These are phyloP conservation scores for Leccinum uliginosum DNA, from an alignment of 768 basidiomycete genomes.

Conservation along the genomic window DNA sequence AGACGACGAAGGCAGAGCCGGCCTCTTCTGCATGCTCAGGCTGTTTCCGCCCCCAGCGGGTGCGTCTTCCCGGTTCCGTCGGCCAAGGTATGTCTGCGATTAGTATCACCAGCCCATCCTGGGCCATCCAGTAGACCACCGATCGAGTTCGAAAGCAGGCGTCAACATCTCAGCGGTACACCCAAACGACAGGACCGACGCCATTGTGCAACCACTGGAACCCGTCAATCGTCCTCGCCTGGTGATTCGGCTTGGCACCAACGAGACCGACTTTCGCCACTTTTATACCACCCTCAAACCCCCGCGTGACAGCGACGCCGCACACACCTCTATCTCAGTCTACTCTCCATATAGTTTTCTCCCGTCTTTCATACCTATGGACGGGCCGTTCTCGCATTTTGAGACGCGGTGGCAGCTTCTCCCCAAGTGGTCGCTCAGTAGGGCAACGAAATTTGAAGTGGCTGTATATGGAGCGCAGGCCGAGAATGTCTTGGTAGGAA, in stretches of 20 bases:
- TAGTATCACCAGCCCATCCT: background rate
- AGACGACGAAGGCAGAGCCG: conserved; percentile 17
- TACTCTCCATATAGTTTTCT: conserved; percentile 44
- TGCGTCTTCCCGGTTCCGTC: background rate
- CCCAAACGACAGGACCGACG: background rate
- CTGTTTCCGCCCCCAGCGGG: background rate
- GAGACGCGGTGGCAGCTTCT: conserved; percentile 42
- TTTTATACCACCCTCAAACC: conserved; percentile 44
- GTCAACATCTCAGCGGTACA: conserved; percentile 9
- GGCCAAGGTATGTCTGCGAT: background rate
- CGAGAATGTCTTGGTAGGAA: conserved; percentile 62
- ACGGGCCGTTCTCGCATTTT: no score
- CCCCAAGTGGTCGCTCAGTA: conserved; percentile 50
- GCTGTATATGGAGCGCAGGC: conserved; percentile 54
- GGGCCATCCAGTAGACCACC: conserved; percentile 8
- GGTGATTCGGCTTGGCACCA: conserved; percentile 45
- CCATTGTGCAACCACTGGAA: background rate
- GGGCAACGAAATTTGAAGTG: conserved; percentile 66
- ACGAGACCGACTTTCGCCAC: conserved; percentile 28
- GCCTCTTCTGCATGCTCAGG: background rate
- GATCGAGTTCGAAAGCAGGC: conserved; percentile 22
- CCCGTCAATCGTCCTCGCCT: conserved; percentile 19
- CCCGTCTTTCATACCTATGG: conserved; percentile 23
- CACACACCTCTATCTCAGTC: conserved; percentile 18
- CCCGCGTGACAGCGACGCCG: conserved; percentile 37